Evolutionary conservation across 2,329 filamentous ascomycete genomes (phyloP).

Genomic region (Paracorniculantispora psalliotae): DNA sequence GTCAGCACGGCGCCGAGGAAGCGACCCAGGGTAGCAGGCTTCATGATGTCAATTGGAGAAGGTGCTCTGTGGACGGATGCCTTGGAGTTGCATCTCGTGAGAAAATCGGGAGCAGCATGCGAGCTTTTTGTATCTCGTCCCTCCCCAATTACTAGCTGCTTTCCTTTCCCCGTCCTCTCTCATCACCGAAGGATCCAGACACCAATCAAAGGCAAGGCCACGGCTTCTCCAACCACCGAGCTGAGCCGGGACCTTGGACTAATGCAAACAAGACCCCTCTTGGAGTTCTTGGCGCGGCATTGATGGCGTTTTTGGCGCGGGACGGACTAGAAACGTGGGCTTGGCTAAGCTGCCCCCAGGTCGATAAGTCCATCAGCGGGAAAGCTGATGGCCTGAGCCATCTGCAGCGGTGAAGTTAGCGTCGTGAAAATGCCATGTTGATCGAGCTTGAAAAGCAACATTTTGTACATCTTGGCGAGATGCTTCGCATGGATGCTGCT

Average conservation of each 20-base stretch:
- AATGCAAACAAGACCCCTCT: not conserved
- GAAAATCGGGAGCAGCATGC: not conserved
- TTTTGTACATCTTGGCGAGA: too few species aligned
- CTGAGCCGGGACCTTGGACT: not conserved
- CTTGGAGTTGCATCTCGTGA: not conserved
- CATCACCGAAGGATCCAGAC: constrained; percentile 3
- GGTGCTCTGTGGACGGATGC: too few species aligned
- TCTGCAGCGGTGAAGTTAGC: constrained; percentile 1
- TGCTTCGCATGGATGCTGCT: not conserved
- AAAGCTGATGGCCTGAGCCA: not conserved
- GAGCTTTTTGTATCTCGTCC: not conserved
- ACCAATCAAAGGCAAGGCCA: not conserved
- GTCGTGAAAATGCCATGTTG: not conserved
- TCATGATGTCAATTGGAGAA: constrained; percentile 24
- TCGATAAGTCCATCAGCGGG: not conserved
- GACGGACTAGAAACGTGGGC: constrained; percentile 8
- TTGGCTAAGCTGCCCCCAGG: not conserved
- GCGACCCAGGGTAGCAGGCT: constrained; percentile 13
- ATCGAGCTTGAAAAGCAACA: not conserved
- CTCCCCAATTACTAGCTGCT: not conserved
- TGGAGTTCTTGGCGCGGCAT: not conserved
- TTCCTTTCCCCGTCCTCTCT: not conserved
- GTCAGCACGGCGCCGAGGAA: constrained; percentile 24
- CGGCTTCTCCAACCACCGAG: not conserved
- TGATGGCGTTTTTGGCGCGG: not conserved